Evolutionary conservation across 331 rosid genomes (phyloP), one percentile per base, ranked within the genome.

Genomic region (Malus hybrid): DNA sequence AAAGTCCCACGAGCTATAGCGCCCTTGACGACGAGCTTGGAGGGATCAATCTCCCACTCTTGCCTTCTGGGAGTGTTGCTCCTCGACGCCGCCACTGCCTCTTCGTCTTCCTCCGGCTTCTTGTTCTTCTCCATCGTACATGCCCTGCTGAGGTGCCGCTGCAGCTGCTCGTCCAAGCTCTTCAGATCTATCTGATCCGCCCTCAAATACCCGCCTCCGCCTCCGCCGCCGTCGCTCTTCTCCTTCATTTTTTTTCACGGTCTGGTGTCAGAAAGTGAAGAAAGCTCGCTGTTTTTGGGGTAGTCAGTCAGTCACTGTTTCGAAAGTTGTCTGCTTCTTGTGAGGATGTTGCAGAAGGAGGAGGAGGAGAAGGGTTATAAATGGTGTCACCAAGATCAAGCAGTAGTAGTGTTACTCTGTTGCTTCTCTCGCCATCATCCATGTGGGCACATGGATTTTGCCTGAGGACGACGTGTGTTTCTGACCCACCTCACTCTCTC

Each of bases 171-270:
- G 77, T 94, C 99, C 87, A 94, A 88, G 83, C 97, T 89, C 87
- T 94, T 94, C 90, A 94, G 97, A 90, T 94, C 99, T 86, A 94
- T 92, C 80, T 94, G 97, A 87, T 94, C 99, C 55, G 99, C 99
- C 71, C 99, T 92, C 80, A 92, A 92, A 81, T 94, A 94, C 80
- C 90, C 91, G 65, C 64, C 74, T 1, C 90, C 91, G 29, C 96
- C 93, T 3, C 46, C 50, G 5, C 15, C 50, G 82, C 86, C 77
- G 68, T 92, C 99, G 75, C 87, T 84, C 82, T 89, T 94, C 89
- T 83, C 91, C 80, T 85, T 90, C 99, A 92, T 94, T 52, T 83
- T 20, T 69, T 39, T 31, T 4, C 33, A 54, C 60, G 2, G 60
- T 55, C 20, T 50, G 22, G 24, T 50, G 39, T n/a, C 62, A 36